These are phyloP conservation scores for Penicillium ucsense DNA, from an alignment of 495 filamentous ascomycete genomes.

Conservation along the genomic window DNA sequence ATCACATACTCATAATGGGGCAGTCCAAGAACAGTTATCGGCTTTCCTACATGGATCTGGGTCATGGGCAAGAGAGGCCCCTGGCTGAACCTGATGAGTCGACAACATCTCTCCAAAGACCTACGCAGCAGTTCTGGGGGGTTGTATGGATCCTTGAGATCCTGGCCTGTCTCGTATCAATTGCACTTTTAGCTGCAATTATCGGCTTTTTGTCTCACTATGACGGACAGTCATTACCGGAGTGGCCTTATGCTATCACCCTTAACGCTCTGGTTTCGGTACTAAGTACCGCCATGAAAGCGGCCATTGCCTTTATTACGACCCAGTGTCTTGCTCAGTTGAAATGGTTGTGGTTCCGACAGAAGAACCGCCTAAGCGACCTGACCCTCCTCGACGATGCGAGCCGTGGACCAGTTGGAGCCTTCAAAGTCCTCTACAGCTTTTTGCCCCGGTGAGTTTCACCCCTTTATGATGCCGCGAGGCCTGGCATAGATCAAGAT, in stretches of 20 bases:
- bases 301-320: constrained; percentile 31
- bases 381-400: constrained; percentile 35
- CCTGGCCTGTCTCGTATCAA: neutral
- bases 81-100: too few species aligned
- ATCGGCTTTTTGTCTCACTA: neutral
- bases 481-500: too few species aligned
- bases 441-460: constrained; percentile 15
- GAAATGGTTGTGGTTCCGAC: constrained; percentile 41
- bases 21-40: too few species aligned
- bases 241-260: constrained; percentile 37
- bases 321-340: constrained; percentile 33
- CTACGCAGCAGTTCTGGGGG: too few species aligned
- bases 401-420: constrained; percentile 27
- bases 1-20: too few species aligned
- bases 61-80: too few species aligned
- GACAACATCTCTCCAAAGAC: too few species aligned
- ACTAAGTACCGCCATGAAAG: constrained; percentile 32
- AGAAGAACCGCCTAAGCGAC: constrained; percentile 30
- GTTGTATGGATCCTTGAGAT: too few species aligned
- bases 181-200: neutral
- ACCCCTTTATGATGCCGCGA: too few species aligned
- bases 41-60: too few species aligned
- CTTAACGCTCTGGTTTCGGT: constrained; percentile 40
- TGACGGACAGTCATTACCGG: constrained; percentile 3
- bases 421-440: constrained; percentile 21